Conservation (phyloP, 306 rosid genomes). For the Cyclanthera cordifolia region DNA sequence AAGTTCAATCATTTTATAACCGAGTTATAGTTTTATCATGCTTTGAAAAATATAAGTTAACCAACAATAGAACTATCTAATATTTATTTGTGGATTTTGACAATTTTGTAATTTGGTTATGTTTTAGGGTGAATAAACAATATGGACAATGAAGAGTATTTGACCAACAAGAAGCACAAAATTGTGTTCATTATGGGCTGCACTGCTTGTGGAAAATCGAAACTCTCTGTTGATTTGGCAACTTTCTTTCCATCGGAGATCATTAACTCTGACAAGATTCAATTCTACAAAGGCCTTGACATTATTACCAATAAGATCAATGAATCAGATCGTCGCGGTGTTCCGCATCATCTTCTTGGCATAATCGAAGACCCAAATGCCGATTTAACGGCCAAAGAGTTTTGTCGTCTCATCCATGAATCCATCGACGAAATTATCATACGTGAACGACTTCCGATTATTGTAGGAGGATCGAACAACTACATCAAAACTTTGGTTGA, state of each 20-base stretch:
- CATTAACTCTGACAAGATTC: slow-evolving; percentile 31
- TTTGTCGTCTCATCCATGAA: neutral
- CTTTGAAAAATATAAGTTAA: neutral
- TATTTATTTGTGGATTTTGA: neutral
- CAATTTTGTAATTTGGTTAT: neutral
- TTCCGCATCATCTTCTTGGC: slow-evolving; percentile 26
- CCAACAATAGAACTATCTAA: neutral
- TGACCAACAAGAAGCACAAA: slow-evolving; percentile 7
- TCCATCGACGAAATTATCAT: neutral
- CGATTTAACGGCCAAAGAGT: slow-evolving; percentile 16
- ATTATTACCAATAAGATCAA: slow-evolving; percentile 23
- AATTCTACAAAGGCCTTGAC: slow-evolving; percentile 21
- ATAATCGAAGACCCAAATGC: slow-evolving; percentile 11
- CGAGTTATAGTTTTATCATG: neutral
- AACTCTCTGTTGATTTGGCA: slow-evolving; percentile 21
- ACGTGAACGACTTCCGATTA: slow-evolving; percentile 4
- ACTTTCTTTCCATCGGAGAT: slow-evolving; percentile 17
- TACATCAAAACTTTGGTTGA: slow-evolving; percentile 22
- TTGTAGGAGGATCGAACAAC: slow-evolving; percentile 26
- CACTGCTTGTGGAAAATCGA: slow-evolving; percentile 23
- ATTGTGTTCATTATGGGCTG: slow-evolving; percentile 15
- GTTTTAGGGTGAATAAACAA: neutral
- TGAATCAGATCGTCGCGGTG: slow-evolving; percentile 9
- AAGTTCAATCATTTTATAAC: too few relatives aligned
- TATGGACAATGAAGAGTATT: neutral